Percentiles rank a stretch among this genome's conserved stretches.
Conservation (phyloP, 192 early-diverging fungal genomes). For the Linnemannia schmuckeri region DNA sequence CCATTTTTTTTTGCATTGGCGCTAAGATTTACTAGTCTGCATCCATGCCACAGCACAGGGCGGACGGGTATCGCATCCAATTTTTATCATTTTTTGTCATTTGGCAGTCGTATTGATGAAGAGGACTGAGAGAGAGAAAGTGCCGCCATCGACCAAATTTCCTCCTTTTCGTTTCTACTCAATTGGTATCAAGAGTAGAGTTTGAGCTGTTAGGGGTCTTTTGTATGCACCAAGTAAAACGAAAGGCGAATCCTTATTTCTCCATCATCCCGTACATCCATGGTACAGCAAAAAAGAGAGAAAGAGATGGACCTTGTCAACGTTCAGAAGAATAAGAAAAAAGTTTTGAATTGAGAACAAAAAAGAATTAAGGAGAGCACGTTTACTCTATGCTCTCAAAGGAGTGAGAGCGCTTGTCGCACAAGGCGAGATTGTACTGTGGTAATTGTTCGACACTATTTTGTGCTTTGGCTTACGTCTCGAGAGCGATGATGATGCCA, state of each 20-base stretch:
- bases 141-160: not conserved
- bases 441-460: too few species aligned
- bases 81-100: not conserved
- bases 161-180: not conserved
- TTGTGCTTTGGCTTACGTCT: not conserved
- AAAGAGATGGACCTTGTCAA: not conserved
- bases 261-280: not conserved
- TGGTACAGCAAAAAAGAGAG: too few species aligned
- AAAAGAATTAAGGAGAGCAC: not conserved
- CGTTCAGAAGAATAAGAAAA: not conserved
- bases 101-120: not conserved
- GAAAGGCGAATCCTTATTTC: not conserved
- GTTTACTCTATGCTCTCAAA: not conserved
- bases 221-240: not conserved
- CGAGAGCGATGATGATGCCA: conserved; percentile 53
- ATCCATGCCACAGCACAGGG: not conserved
- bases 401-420: not conserved
- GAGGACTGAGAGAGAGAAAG: not conserved
- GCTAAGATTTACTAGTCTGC: not conserved
- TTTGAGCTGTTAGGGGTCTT: not conserved
- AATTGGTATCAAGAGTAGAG: not conserved
- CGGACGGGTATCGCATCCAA: not conserved
- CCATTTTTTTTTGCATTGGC: not conserved
- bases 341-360: not conserved
- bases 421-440: not conserved